Base-by-base conservation (phyloP, 2,329 filamentous ascomycete species). In the Alternaria tenuissima region DNA sequence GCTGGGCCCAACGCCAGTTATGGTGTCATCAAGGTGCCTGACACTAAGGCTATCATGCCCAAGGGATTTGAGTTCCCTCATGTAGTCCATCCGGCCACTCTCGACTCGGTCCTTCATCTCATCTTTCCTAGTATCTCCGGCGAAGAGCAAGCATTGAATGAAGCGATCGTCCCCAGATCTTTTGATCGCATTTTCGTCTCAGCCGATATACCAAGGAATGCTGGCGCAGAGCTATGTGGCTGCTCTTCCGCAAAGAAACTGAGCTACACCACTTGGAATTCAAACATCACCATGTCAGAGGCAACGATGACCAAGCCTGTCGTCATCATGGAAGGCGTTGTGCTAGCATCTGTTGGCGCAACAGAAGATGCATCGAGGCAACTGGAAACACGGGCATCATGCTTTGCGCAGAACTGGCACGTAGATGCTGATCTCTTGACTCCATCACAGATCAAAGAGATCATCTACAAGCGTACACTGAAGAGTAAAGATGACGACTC, bases 51-150 rank as follows among this genome's bases (percentile, higher is more conserved):
- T 4, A 7, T 48, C 7, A 52, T 57, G 58, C 58, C 58, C 4
- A 49, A 59, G 36, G 22, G 52, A 38, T 59, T 51, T 42, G 58
- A 49, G 28, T 52, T 28, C 34, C 42, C 53, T 2, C 18, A 57
- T 43, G 7, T 57, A 20, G 38, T 61, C 28, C 58, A 61, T 34
- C 58, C 58, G 20, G 53, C 48, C 20, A 61, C 58, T 1, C 58
- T 61, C 4, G 58, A 61, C 42, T 57, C 58, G 11, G 47, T 57
- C 16, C 48, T 61, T 5, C 53, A 57, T 22, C 48, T 52, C 1
- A 22, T 62, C 22, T 56, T 59, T 3, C 68, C 63, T 20, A 59
- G 60, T 41, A 36, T 55, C 1, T 54, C 56, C 16, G 64, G 64
- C 1, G 56, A 63, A 3, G 55, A 65, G 22, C 48, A 69, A n/a